A percentile compares a stretch with the other conserved stretches of the same genome.
phyloP scores from a whole-genome alignment of 2,329 filamentous ascomycete species.

The Botryotinia globosa region DNA sequence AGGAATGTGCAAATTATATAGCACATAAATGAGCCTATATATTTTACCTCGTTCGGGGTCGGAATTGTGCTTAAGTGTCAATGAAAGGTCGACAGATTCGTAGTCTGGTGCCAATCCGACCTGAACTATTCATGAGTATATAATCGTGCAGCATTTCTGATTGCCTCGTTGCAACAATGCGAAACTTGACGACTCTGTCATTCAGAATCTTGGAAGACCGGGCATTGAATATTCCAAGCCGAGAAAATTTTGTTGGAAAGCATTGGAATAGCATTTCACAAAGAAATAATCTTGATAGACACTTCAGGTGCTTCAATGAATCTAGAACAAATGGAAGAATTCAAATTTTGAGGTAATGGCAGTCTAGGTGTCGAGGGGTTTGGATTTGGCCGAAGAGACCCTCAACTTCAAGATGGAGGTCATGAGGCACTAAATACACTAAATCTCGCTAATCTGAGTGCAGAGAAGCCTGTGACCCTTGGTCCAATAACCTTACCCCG shows the following conservation, averaged over 20 bases:
- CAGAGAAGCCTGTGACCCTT: rapidly evolving
- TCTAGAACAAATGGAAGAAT: background rate
- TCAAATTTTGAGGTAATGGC: background rate
- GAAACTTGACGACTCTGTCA: background rate
- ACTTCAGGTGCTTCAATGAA: background rate
- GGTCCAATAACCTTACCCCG: background rate
- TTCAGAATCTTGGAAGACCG: background rate
- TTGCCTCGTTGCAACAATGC: background rate
- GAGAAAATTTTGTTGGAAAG: background rate
- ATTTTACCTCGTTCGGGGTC: background rate
- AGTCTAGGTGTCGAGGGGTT: background rate
- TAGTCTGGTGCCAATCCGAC: background rate
- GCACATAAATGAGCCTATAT: background rate
- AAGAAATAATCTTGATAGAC: rapidly evolving
- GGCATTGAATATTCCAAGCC: background rate
- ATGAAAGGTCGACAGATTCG: background rate
- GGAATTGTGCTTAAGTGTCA: background rate
- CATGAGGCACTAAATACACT: background rate
- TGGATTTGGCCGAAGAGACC: background rate
- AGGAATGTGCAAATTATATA: background rate
- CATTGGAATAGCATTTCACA: background rate
- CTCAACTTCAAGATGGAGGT: background rate
- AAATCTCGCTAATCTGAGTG: background rate
- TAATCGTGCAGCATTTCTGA: too few relatives aligned
- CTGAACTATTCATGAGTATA: background rate